Base-by-base conservation (phyloP, 1,139 yeast species). In the Candida pseudoviswanathii region DNA sequence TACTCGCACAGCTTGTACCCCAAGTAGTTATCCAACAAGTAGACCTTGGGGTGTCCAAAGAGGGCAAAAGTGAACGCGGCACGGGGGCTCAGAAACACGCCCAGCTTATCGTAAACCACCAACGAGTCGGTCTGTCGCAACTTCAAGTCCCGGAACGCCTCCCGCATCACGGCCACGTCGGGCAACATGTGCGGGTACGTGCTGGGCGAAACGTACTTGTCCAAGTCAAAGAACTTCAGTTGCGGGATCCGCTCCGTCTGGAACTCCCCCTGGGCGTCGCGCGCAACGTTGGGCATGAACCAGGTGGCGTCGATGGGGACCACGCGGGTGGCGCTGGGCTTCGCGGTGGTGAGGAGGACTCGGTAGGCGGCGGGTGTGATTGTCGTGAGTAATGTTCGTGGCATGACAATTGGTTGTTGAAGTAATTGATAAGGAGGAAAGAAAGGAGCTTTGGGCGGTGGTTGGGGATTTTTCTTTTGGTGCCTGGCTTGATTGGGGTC, bases 151-250 rank as follows among this genome's bases (percentile, higher is more conserved):
- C 80, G 66, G 65, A 89, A 76, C 1, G 79, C 76, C 3, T 60
- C 46, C 48, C 80, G 79, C 67, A 90, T 92, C 3, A 74, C 75
- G 2, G 67, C 68, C 41, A 71, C 65, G 4, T 77, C 68, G 2
- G 98, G 97, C 30, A 92, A 75, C 97, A 91, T 94, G 63, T 94
- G 98, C 1, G 98, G 97, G 60, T 79, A 92, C 16, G 77, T 71
- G 5, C 90, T 82, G 9, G 4, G 8, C 1, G 67, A 66, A 52
- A 85, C 85, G 51, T 83, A 82, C 31, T 70, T 80, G 60, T 91
- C 97, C 50, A 94, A 80, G 60, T 92, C 96, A 59, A 91, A 89
- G 68, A 80, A 91, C 5, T 84, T 83, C 1, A 97, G 80, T 4
- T 78, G 71, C 9, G 85, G 83, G 11, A 94, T 68, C 52, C 97